These are phyloP conservation scores for Dichotomocladium elegans DNA, from an alignment of 371 early-diverging fungal species.

Conservation along the genomic window DNA sequence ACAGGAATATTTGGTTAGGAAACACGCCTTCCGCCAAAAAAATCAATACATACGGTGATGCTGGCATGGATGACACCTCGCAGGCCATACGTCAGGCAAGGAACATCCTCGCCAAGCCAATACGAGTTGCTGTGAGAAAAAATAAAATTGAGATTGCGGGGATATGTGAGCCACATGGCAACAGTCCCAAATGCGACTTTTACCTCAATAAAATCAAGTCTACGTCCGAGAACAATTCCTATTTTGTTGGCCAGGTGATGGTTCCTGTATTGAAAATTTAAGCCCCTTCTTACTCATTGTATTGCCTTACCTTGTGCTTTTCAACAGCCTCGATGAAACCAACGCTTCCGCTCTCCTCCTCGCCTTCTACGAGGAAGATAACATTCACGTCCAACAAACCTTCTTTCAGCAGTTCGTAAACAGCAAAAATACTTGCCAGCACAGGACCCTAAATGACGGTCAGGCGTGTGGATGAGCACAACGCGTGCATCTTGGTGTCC, in stretches of 20 bases:
- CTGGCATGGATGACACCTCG: constrained; percentile 76
- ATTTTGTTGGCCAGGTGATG: constrained; percentile 2
- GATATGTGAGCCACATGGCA: too few species aligned
- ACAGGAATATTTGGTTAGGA: neutral
- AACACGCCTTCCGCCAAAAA: neutral
- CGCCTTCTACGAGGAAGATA: constrained; percentile 80
- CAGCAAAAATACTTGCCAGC: constrained; percentile 74
- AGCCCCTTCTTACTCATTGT: neutral
- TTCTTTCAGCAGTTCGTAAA: constrained; percentile 62
- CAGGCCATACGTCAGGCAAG: constrained; percentile 69
- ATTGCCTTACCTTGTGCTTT: constrained; percentile 36
- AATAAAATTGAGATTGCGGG: too few species aligned
- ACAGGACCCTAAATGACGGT: constrained; percentile 58
- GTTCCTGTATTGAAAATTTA: neutral
- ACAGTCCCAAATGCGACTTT: too few species aligned
- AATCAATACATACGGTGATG: constrained; percentile 38
- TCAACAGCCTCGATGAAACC: constrained; percentile 68
- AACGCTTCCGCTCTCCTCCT: constrained; percentile 77
- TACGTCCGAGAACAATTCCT: constrained; percentile 57
- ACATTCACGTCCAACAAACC: constrained; percentile 65
- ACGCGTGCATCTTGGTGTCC: neutral
- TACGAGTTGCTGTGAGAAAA: constrained; percentile 54
- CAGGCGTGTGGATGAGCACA: neutral
- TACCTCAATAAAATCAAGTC: constrained; percentile 72
- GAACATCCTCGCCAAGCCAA: constrained; percentile 68